phyloP scores from a whole-genome alignment of 768 basidiomycete species.

The Russula sp. region DNA sequence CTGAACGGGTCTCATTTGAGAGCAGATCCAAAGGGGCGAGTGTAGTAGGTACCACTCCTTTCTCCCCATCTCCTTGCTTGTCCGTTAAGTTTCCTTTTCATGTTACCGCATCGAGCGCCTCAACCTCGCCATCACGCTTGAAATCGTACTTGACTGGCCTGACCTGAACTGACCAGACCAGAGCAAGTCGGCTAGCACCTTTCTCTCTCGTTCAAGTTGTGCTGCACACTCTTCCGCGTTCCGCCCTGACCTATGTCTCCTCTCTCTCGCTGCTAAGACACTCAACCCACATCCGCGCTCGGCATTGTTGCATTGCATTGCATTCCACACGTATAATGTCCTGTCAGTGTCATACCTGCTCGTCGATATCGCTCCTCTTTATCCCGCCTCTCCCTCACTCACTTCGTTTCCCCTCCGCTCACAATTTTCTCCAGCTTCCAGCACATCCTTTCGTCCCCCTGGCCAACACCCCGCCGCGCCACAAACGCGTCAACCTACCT shows the following conservation, averaged over 20 bases:
- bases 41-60: slow-evolving; percentile 1
- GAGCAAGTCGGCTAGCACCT: not conserved
- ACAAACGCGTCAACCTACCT: slow-evolving; percentile 18
- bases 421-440: slow-evolving; percentile 19
- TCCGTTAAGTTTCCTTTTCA: slow-evolving; percentile 21
- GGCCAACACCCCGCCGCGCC: slow-evolving; percentile 13
- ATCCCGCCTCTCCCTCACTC: not conserved
- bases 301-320: not conserved
- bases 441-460: slow-evolving; percentile 11
- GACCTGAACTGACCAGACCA: not conserved
- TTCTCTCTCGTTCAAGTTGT: not conserved
- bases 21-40: not conserved
- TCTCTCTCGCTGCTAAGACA: slow-evolving; percentile 6
- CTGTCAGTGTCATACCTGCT: slow-evolving; percentile 21
- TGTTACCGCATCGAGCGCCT: slow-evolving; percentile 13
- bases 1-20: not conserved
- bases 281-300: not conserved
- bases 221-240: not conserved
- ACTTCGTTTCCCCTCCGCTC: slow-evolving; percentile 13
- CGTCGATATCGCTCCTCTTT: slow-evolving; percentile 13
- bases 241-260: slow-evolving; percentile 16
- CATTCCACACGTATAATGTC: slow-evolving; percentile 21
- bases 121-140: slow-evolving; percentile 13
- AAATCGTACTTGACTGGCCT: not conserved
- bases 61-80: not conserved